phyloP scores from a whole-genome alignment of 1,284 basidiomycete species.

The Apiotrichum sp. region DNA sequence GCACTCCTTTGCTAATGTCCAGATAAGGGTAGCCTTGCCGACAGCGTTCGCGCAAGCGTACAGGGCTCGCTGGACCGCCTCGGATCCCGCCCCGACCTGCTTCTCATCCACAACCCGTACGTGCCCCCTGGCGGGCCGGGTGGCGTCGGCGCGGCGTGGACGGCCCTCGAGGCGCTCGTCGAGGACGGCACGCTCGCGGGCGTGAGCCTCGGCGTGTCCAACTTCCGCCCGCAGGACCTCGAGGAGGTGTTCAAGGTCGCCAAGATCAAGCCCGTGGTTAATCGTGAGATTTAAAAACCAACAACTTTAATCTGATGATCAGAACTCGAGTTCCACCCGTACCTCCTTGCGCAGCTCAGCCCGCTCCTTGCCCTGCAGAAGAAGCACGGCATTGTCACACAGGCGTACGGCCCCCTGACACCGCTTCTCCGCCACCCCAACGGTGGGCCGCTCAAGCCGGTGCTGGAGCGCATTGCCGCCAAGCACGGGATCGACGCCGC shows the following conservation, averaged over 20 bases:
- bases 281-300: conserved; percentile 42
- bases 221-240: conserved; percentile 41
- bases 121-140: conserved; percentile 19
- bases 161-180: conserved; percentile 38
- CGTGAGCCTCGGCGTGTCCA: conserved; percentile 43
- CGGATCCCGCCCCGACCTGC: conserved; percentile 29
- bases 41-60: conserved; percentile 22
- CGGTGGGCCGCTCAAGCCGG: conserved; percentile 54
- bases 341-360: conserved; percentile 58
- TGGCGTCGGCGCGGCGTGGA: conserved; percentile 30
- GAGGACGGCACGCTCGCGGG: conserved; percentile 57
- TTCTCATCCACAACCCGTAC: conserved; percentile 35
- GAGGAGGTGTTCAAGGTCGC: conserved; percentile 45
- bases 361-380: conserved; percentile 56
- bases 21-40: conserved; percentile 9
- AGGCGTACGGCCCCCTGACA: conserved; percentile 56
- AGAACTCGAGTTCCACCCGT: conserved; percentile 69
- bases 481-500: conserved; percentile 49
- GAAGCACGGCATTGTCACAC: conserved; percentile 58
- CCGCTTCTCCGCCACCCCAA: conserved; percentile 55
- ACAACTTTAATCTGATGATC: background rate
- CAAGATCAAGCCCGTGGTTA: conserved; percentile 62
- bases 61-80: conserved; percentile 22
- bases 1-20: background rate
- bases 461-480: conserved; percentile 51